Conservation (phyloP, 345 rosid genomes). For the Clausena lansium region DNA sequence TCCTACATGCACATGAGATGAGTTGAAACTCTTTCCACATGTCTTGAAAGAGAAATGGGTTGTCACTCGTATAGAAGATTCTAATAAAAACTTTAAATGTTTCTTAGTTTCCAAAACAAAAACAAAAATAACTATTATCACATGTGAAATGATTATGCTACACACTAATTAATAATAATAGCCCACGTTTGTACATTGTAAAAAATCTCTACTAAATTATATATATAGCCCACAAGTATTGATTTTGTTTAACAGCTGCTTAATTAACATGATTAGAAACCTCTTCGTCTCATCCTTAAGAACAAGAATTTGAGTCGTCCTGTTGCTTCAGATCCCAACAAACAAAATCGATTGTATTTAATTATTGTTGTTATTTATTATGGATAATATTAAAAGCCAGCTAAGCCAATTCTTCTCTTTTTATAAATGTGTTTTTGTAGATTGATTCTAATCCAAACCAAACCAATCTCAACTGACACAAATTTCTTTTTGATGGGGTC, state of each 20-base stretch:
- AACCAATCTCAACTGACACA: conserved; percentile 36
- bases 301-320: too few relatives aligned
- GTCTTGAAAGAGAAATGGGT: too few relatives aligned
- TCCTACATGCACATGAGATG: too few relatives aligned
- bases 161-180: neutral
- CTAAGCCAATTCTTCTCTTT: neutral
- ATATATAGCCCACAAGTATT: conserved; percentile 21
- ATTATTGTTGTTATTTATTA: neutral
- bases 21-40: too few relatives aligned
- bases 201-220: conserved; percentile 16
- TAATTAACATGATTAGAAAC: too few relatives aligned
- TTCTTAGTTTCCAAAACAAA: neutral
- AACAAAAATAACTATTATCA: neutral
- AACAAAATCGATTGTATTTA: too few relatives aligned
- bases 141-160: conserved; percentile 1
- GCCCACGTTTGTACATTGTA: conserved; percentile 5
- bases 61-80: too few relatives aligned
- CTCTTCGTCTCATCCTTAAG: too few relatives aligned
- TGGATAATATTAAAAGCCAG: conserved; percentile 4
- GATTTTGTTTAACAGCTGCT: neutral
- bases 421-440: neutral
- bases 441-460: conserved; percentile 28
- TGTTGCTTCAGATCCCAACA: too few relatives aligned
- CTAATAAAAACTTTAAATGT: too few relatives aligned
- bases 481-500: conserved; percentile 20